These are phyloP conservation scores for Casuarina glauca DNA, from an alignment of 306 rosid genomes.

Conservation along the genomic window DNA sequence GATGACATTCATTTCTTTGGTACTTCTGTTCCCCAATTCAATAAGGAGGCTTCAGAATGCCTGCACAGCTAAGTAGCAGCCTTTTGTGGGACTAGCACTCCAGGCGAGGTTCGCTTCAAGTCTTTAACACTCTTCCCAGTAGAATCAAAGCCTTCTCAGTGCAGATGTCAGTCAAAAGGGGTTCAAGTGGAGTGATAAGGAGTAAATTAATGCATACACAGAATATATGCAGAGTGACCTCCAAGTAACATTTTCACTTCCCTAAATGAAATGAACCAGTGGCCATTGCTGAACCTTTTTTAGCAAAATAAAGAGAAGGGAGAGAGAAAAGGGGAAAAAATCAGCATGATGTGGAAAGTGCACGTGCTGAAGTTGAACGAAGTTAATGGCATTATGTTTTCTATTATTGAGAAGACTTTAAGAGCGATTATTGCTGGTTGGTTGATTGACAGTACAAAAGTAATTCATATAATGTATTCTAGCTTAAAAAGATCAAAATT, in stretches of 20 bases:
- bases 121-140: not conserved
- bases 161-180: conserved; percentile 35
- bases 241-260: conserved; percentile 34
- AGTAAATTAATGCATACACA: conserved; percentile 39
- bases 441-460: not conserved
- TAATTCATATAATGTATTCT: not conserved
- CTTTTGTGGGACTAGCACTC: not conserved
- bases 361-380: not conserved
- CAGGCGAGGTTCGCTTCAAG: not conserved
- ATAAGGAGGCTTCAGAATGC: not conserved
- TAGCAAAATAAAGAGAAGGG: not conserved
- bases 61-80: not conserved
- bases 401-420: not conserved
- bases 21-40: not conserved
- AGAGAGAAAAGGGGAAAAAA: no score
- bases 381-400: not conserved
- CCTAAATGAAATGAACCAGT: not conserved
- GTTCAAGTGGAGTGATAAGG: conserved; percentile 1
- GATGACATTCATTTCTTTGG: not conserved
- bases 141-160: conserved; percentile 27
- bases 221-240: conserved; percentile 32
- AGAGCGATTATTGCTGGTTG: not conserved
- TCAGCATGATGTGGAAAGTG: not conserved
- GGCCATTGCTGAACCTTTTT: not conserved
- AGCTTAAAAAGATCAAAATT: not conserved